Percentiles rank a stretch among this genome's conserved stretches.
Conservation (phyloP, 1,284 basidiomycete genomes). For the Pascua sp. region DNA sequence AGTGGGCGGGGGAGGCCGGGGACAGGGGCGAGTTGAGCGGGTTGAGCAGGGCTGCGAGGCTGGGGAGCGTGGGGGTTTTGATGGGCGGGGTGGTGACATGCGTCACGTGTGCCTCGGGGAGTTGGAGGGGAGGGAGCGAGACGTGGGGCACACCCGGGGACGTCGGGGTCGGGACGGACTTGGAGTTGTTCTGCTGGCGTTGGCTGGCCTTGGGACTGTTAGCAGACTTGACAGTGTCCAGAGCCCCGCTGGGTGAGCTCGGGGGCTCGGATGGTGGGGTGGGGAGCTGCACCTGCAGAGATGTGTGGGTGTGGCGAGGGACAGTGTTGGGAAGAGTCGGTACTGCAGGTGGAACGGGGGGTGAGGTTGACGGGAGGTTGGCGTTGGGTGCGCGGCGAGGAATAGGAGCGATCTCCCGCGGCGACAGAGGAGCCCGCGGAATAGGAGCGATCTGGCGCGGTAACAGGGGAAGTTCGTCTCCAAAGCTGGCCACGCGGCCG, state of each 20-base stretch:
- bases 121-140: not conserved
- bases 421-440: too few relatives aligned
- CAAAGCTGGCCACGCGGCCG: too few relatives aligned
- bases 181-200: not conserved
- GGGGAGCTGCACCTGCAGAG: not conserved
- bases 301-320: not conserved
- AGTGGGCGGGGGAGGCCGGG: too few relatives aligned
- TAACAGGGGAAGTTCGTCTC: too few relatives aligned
- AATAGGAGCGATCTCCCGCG: not conserved
- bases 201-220: not conserved
- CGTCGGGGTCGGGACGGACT: not conserved
- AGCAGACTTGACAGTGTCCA: too few relatives aligned
- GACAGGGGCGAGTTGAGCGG: not conserved
- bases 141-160: not conserved
- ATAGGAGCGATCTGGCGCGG: too few relatives aligned
- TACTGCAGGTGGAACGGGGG: too few relatives aligned
- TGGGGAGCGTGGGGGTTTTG: not conserved
- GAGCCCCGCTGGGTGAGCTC: too few relatives aligned
- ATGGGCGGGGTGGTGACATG: not conserved
- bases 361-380: too few relatives aligned
- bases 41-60: not conserved
- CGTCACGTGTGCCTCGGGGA: not conserved
- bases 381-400: not conserved
- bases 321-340: not conserved
- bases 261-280: conserved; percentile 7